Evolutionary conservation across 1,284 basidiomycete genomes (phyloP), one percentile per base, ranked within the genome.

Genomic region (Rhizoctonia solani): DNA sequence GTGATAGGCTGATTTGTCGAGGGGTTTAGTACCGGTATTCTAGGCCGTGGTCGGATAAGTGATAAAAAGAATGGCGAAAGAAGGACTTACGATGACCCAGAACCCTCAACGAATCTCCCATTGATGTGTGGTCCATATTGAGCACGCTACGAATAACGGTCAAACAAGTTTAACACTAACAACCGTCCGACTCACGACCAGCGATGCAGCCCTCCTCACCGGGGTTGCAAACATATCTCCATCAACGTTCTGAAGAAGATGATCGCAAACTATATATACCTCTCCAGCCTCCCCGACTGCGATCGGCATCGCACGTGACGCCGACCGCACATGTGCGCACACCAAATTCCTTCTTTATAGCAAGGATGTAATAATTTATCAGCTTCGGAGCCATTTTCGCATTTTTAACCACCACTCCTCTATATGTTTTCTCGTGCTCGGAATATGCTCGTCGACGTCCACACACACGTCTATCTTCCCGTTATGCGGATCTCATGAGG

Each of bases 401-500:
- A n/a, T n/a, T n/a, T n/a, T n/a, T n/a, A n/a, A n/a, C n/a, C n/a
- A n/a, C n/a, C n/a, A n/a, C n/a, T n/a, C n/a, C 2, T 19, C 37
- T 42, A n/a, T 19, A 71, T 72, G 46, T 69, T 77, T 1, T 73
- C 74, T 56, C 74, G 73, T 47, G 78, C 84, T 19, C 54, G 69
- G 9, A 53, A 42, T 37, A 70, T 76, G 21, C 81, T 89, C 49
- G 83, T 93, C 54, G 90, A 92, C 77, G 79, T 93, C 29, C 90
- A 93, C 77, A 90, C 89, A 9, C 92, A 93, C 72, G 83, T 92
- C 67, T 93, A 92, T 74, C 83, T 92, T 27, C 86, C 89, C 83
- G 87, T 54, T 92, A 92, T 75, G 85, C 85, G 16, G 78, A 83
- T 0, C 77, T 89, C 65, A 78, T 91, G 50, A 83, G 88, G 49